A percentile compares a stretch with the other conserved stretches of the same genome.
Conservation (phyloP, 495 filamentous ascomycete species). For the Hypoxylon cercidicola region DNA sequence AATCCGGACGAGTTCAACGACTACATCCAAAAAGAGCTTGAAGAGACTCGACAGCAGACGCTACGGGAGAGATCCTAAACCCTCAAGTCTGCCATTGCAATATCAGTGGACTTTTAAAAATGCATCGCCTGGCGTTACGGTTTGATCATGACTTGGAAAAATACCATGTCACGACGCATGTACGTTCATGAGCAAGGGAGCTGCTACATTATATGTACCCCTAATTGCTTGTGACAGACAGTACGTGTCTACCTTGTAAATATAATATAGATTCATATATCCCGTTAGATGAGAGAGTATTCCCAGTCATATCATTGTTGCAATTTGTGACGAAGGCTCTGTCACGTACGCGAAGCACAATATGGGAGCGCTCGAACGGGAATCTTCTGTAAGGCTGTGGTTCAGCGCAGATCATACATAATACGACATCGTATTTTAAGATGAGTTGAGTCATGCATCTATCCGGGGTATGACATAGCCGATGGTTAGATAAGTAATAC, state of each 20-base stretch:
- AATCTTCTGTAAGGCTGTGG: no score
- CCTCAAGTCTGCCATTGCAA: neutral
- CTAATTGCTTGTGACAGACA: constrained; percentile 4
- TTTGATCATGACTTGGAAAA: constrained; percentile 23
- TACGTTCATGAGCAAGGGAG: constrained; percentile 13
- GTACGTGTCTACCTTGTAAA: neutral
- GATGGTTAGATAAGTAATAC: neutral
- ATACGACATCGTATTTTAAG: no score
- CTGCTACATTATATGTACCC: neutral
- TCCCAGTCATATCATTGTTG: no score
- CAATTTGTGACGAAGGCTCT: no score
- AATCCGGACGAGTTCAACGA: constrained; percentile 90
- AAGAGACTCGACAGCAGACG: constrained; percentile 62
- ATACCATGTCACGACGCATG: constrained; percentile 8
- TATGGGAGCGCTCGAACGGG: no score
- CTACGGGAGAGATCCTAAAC: constrained; percentile 16
- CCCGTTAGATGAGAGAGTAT: no score
- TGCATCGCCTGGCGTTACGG: constrained; percentile 36
- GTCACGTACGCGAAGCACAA: no score
- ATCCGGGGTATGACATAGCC: neutral
- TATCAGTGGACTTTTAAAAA: constrained; percentile 6
- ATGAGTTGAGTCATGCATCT: neutral
- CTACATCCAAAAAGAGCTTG: constrained; percentile 79
- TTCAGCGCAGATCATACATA: no score
- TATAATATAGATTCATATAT: no score